A percentile compares a stretch with the other conserved stretches of the same genome.
Evolutionary conservation across 495 filamentous ascomycete species (phyloP).

Genomic region (Neurospora sp.): DNA sequence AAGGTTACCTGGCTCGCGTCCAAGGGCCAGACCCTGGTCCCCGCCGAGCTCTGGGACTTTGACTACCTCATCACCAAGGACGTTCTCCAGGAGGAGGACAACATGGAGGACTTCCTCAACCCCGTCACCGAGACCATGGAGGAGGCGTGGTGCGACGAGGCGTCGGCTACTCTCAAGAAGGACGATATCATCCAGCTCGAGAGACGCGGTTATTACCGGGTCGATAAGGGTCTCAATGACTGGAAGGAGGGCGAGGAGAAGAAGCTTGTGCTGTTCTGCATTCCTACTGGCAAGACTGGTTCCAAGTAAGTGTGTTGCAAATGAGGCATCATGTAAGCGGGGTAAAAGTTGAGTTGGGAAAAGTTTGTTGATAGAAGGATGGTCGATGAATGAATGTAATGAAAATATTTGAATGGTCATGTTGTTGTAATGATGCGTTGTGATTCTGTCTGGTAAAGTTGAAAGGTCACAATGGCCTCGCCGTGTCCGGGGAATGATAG

Average conservation of each 20-base stretch:
- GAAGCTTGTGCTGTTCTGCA: conserved; percentile 66
- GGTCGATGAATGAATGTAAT: neutral
- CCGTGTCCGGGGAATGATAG: neutral
- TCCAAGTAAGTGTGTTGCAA: conserved; percentile 9
- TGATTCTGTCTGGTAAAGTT: neutral
- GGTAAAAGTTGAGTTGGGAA: neutral
- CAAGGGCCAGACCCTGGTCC: conserved; percentile 63
- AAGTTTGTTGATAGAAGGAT: neutral
- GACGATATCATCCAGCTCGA: conserved; percentile 92
- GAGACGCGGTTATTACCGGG: conserved; percentile 79
- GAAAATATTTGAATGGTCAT: neutral
- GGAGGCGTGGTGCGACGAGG: conserved; percentile 68
- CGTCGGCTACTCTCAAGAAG: conserved; percentile 62
- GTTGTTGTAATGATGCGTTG: neutral
- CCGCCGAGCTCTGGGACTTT: conserved; percentile 81
- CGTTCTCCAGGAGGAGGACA: conserved; percentile 71
- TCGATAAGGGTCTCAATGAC: conserved; percentile 47
- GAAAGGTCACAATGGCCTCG: neutral
- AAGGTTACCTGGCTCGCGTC: conserved; percentile 85
- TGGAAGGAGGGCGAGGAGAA: conserved; percentile 37
- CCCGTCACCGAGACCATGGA: conserved; percentile 65
- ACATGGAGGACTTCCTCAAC: conserved; percentile 71
- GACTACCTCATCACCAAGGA: conserved; percentile 92
- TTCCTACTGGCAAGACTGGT: conserved; percentile 49
- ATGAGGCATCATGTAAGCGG: neutral